A percentile compares a stretch with the other conserved stretches of the same genome.
Evolutionary conservation across 192 early-diverging fungal genomes (phyloP).

Genomic region (Coemansia sp.): DNA sequence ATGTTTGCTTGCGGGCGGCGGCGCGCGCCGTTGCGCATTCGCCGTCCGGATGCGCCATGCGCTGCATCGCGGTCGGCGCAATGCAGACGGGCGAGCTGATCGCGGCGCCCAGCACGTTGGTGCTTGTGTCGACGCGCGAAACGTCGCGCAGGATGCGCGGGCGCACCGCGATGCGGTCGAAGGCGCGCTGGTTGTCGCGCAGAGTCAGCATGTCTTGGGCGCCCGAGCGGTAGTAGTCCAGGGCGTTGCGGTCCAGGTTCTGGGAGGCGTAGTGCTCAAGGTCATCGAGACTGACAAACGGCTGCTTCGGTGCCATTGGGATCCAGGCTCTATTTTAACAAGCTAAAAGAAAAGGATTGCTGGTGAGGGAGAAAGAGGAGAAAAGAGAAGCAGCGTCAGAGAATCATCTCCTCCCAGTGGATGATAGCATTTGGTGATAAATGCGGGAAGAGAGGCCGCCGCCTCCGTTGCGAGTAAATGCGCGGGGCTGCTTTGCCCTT

Average conservation of each 20-base stretch:
- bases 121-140: constrained; percentile 60
- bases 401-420: too few species aligned
- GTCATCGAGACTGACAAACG: constrained; percentile 50
- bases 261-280: constrained; percentile 40
- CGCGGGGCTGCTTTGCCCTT: too few species aligned
- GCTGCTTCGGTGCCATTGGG: neutral
- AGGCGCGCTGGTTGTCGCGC: constrained; percentile 53
- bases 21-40: constrained; percentile 67
- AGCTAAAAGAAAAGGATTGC: neutral
- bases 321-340: neutral
- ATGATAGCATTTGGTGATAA: too few species aligned
- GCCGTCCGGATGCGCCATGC: constrained; percentile 68
- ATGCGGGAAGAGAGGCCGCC: too few species aligned
- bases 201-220: constrained; percentile 58
- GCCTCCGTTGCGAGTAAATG: too few species aligned
- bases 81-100: constrained; percentile 74
- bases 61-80: constrained; percentile 78
- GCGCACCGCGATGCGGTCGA: constrained; percentile 42
- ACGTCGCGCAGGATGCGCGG: constrained; percentile 78
- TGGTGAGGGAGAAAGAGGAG: neutral
- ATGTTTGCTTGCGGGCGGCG: constrained; percentile 27
- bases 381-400: too few species aligned
- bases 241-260: constrained; percentile 44
- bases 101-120: constrained; percentile 59
- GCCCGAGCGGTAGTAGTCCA: constrained; percentile 59